Evolutionary conservation across 164 flowering plant species (phyloP).

Genomic region (Pachysandra terminalis): DNA sequence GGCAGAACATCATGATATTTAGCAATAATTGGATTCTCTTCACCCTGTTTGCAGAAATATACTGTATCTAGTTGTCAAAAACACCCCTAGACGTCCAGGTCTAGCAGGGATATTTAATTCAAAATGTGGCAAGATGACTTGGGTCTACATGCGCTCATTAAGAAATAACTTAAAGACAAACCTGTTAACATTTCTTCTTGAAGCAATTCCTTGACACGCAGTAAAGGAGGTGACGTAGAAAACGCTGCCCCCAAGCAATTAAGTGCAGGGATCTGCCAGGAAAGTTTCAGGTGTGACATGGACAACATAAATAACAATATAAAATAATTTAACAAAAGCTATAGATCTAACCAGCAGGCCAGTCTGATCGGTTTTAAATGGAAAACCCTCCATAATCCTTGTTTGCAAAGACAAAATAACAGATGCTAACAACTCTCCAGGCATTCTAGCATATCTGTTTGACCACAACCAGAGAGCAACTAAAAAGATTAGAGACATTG

Average conservation of each 20-base stretch:
- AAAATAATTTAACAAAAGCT: constrained; percentile 1
- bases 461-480: constrained; percentile 4
- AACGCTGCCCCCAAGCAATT: constrained; percentile 79
- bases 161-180: constrained; percentile 20
- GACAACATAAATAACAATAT: constrained; percentile 2
- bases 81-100: no score
- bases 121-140: no score
- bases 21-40: no score
- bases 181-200: constrained; percentile 58
- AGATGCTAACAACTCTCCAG: constrained; percentile 60
- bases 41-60: no score
- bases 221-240: constrained; percentile 64
- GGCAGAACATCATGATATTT: no score
- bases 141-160: no score
- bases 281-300: neutral
- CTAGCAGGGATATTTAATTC: no score
- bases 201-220: constrained; percentile 56
- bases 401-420: constrained; percentile 48
- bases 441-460: constrained; percentile 86
- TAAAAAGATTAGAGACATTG: neutral
- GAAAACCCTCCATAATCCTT: constrained; percentile 49
- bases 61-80: no score
- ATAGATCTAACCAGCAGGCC: constrained; percentile 62
- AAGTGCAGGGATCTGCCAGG: constrained; percentile 55
- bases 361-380: constrained; percentile 56